Base-by-base conservation (phyloP, 2,329 filamentous ascomycete genomes). In the Penicillium corylophilum region DNA sequence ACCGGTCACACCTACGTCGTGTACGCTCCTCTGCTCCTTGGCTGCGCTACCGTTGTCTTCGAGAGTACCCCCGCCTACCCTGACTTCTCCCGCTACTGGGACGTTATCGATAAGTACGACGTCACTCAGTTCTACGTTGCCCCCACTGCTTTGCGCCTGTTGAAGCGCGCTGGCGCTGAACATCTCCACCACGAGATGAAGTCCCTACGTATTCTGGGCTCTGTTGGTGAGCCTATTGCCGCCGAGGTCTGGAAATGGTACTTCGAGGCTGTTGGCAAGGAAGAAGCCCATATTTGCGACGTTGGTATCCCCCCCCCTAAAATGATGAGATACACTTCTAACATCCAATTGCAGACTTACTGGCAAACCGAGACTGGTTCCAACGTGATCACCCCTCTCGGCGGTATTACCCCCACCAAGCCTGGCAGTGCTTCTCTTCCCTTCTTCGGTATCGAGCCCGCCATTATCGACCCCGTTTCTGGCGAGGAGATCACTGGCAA, bases 171-270 rank as follows among this genome's bases (percentile, higher is more conserved):
- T 26, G 94, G 94, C 54, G 87, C 97, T 70, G 83, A 97, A 69
- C 90, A 94, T 70, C 90, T 97, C 65, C 89, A 90, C 77, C 85
- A 88, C 67, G 79, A 90, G 69, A 94, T 99, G 89, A 87, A 89
- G 76, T 84, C 90, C 65, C 82, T 99, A 56, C 84, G 94, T 70
- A 87, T 97, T 5, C 80, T 99, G 18, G 94, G 93, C 53, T 96
- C 93, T 16, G 94, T 99, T 52, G 94, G 94, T 62, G 94, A 99
- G 78, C 94, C 94, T 35, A 99, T 99, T 66, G 93, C 94, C 16
- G 90, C 93, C 20, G 94, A 99, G 74, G 89, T 99, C 53, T 99
- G 94, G 94, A 97, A 97, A 78, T 99, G 94, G 94, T 99, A 97
- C 77, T 93, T 91, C 71, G 91, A 97, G 74, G 82, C 88, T 62